Base-by-base conservation (phyloP, 805 yeast species). In the Saccharomycopsis malanga region DNA sequence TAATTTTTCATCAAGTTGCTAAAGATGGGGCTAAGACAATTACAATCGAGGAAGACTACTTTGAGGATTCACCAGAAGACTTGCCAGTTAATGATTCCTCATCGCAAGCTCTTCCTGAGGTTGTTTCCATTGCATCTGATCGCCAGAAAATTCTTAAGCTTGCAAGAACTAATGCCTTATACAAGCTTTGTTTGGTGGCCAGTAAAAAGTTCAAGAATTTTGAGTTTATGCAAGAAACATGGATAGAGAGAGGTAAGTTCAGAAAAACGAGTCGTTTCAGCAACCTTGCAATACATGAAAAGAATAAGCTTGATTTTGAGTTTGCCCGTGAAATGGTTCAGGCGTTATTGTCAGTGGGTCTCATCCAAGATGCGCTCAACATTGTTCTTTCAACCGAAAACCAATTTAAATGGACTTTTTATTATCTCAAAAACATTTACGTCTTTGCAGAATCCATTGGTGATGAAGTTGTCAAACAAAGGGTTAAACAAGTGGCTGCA, bases 241-340 rank as follows among this genome's bases (percentile, higher is more conserved):
- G 96, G 95, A 62, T 65, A 2, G 95, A 85, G 57, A 74, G 97
- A 57, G 96, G 96, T 2, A 52, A 60, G 20, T 87, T 73, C 64
- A 69, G 96, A 44, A 76, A 76, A 49, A 70, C 84, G 0, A 21
- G 40, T 0, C 53, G 54, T 2, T 88, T 83, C 67, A 73, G 69
- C 44, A 32, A 48, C 0, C 57, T 77, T 15, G 42, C 67, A 0
- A 56, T 64, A 7, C 44, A 48, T 0, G 59, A 55, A 24, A 77
- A 73, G 54, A 72, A 72, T 37, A 58, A 61, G 3, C 61, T 69
- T 3, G 91, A 83, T 57, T 79, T 79, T 60, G 70, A 66, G 49
- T 87, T 88, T 70, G 96, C 96, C 1, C 63, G 74, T 22, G 69
- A 76, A 10, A 81, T 87, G 84, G 76, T 86, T 1, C 65, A 69